These are phyloP conservation scores for Chrysosporium queenslandicum DNA, from an alignment of 2,329 filamentous ascomycete species.

Conservation along the genomic window DNA sequence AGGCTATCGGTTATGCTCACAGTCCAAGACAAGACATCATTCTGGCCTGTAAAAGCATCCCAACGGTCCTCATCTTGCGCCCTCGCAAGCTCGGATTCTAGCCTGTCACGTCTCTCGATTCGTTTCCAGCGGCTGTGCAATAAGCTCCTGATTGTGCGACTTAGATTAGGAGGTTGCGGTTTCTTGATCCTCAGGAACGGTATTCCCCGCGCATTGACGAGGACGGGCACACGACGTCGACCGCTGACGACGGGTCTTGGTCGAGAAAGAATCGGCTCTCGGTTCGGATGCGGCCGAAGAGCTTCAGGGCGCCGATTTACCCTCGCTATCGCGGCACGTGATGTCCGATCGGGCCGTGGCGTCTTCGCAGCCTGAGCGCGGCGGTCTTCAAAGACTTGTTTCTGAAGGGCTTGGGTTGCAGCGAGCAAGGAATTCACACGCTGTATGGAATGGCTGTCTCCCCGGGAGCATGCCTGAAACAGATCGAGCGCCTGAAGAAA, in stretches of 20 bases:
- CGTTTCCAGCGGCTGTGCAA: slow-evolving; percentile 28
- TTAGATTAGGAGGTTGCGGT: slow-evolving; percentile 34
- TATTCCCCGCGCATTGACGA: slow-evolving; percentile 35
- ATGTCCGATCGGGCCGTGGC: background rate
- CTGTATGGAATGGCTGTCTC: slow-evolving; percentile 21
- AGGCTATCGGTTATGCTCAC: slow-evolving; percentile 18
- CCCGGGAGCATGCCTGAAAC: slow-evolving; percentile 27
- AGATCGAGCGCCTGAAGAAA: slow-evolving; percentile 30
- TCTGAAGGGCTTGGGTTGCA: slow-evolving; percentile 18
- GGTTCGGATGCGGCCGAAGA: slow-evolving; percentile 26
- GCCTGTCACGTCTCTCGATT: slow-evolving; percentile 26
- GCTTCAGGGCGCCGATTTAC: slow-evolving; percentile 23
- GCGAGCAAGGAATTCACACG: slow-evolving; percentile 24
- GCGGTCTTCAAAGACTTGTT: slow-evolving; percentile 20
- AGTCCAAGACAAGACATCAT: slow-evolving; percentile 22
- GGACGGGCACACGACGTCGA: slow-evolving; percentile 32
- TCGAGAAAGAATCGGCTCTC: slow-evolving; percentile 27
- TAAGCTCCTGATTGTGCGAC: slow-evolving; percentile 29
- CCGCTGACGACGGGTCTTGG: slow-evolving; percentile 28
- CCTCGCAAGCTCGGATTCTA: slow-evolving; percentile 26
- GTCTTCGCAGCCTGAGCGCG: slow-evolving; percentile 14
- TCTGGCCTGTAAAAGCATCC: slow-evolving; percentile 28
- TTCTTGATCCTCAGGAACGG: slow-evolving; percentile 39
- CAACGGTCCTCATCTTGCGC: slow-evolving; percentile 36
- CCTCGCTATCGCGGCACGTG: slow-evolving; percentile 19